Evolutionary conservation across 2,329 filamentous ascomycete species (phyloP).

Genomic region (Hypoxylon sp.): DNA sequence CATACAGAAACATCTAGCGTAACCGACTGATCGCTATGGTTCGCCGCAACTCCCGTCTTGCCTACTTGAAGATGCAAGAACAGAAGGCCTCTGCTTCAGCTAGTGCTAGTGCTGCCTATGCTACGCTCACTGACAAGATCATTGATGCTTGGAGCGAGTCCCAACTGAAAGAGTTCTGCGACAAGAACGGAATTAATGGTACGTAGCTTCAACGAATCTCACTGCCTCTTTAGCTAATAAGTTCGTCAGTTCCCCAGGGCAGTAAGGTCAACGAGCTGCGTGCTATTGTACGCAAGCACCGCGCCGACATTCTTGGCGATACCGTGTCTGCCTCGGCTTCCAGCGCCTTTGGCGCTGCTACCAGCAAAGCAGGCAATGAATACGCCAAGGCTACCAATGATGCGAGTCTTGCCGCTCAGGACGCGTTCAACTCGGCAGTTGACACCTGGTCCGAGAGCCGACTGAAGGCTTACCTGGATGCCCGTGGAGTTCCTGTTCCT

Average conservation of each 20-base stretch:
- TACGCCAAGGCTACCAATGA: conserved; percentile 82
- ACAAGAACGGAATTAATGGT: conserved; percentile 84
- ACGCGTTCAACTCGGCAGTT: conserved; percentile 76
- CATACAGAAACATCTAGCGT: conserved; percentile 61
- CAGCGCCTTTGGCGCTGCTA: conserved; percentile 78
- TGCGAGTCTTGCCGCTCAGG: conserved; percentile 72
- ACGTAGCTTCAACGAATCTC: conserved; percentile 25
- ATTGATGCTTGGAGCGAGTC: conserved; percentile 92
- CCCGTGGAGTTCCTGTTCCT: conserved; percentile 81
- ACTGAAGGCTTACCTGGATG: conserved; percentile 83
- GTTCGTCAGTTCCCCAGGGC: conserved; percentile 83
- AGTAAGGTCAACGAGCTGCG: conserved; percentile 91
- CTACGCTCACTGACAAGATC: conserved; percentile 83
- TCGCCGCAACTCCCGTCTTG: conserved; percentile 89
- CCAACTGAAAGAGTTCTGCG: conserved; percentile 91
- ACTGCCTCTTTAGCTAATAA: conserved; percentile 39
- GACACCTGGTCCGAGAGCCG: conserved; percentile 80
- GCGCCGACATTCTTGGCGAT: conserved; percentile 78
- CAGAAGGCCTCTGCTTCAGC: conserved; percentile 72
- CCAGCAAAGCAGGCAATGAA: conserved; percentile 80
- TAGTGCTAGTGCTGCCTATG: conserved; percentile 78
- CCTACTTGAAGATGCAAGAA: conserved; percentile 77
- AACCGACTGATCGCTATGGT: conserved; percentile 91
- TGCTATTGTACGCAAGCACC: conserved; percentile 90
- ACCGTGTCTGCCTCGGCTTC: conserved; percentile 70